These are phyloP conservation scores for Peronospora destructor DNA, from an alignment of 352 stramenopile genomes.

Conservation along the genomic window DNA sequence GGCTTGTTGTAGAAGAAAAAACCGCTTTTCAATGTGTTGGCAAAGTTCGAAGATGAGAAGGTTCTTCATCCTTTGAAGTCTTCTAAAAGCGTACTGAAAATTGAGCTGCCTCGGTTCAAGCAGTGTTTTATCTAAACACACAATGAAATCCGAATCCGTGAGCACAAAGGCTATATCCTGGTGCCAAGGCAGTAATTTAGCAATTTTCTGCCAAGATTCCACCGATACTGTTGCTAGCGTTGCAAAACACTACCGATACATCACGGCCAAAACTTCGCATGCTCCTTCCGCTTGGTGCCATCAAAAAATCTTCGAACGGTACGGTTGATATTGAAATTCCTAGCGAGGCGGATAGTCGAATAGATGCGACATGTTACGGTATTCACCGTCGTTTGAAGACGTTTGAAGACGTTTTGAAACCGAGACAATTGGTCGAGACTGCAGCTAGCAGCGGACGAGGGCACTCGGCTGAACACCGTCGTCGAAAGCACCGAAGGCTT, in stretches of 20 bases:
- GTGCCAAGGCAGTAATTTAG: constrained; percentile 31
- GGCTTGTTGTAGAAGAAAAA: constrained; percentile 19
- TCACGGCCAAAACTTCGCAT: constrained; percentile 21
- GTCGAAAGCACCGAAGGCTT: constrained; percentile 12
- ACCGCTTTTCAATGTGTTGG: constrained; percentile 10
- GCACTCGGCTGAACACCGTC: constrained; percentile 33
- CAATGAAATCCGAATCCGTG: constrained; percentile 21
- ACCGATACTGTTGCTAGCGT: constrained; percentile 32
- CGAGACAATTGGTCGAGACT: constrained; percentile 33
- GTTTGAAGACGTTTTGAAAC: constrained; percentile 13
- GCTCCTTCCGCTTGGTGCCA: constrained; percentile 29
- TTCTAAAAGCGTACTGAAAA: constrained; percentile 14
- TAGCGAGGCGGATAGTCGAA: not conserved
- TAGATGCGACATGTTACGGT: constrained; percentile 28
- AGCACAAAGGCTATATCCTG: constrained; percentile 40
- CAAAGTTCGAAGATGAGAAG: constrained; percentile 36
- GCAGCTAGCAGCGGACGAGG: constrained; percentile 33
- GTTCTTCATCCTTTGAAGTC: constrained; percentile 33
- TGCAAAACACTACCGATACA: constrained; percentile 10
- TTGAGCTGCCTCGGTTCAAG: constrained; percentile 38
- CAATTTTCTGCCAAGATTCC: constrained; percentile 33
- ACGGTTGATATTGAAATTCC: constrained; percentile 25
- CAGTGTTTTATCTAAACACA: constrained; percentile 28
- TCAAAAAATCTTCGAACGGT: constrained; percentile 6
- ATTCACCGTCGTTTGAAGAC: constrained; percentile 27